Evolutionary conservation across 345 rosid genomes (phyloP).

Genomic region (Stellera chamaejasme): DNA sequence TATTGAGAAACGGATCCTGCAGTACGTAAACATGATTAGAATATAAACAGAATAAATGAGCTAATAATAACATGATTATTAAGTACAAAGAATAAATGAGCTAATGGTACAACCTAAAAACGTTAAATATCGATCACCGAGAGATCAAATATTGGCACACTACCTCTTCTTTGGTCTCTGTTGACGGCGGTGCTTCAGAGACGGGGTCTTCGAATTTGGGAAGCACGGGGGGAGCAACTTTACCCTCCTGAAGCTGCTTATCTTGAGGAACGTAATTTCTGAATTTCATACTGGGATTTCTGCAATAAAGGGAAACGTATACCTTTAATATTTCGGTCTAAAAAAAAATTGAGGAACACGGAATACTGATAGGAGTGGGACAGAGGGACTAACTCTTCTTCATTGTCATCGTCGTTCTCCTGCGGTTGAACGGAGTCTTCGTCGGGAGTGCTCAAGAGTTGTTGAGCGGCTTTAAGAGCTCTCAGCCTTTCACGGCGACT

Average conservation of each 20-base stretch:
- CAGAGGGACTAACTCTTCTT: conserved; percentile 22
- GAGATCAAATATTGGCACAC: conserved; percentile 4
- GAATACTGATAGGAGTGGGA: too few species aligned
- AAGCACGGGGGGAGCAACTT: conserved; percentile 74
- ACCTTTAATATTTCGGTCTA: too few species aligned
- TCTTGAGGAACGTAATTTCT: conserved; percentile 95
- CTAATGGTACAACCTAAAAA: background rate
- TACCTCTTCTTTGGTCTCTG: conserved; percentile 60
- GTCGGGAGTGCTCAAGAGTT: conserved; percentile 41
- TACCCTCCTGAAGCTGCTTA: conserved; percentile 83
- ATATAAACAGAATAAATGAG: background rate
- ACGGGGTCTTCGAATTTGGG: conserved; percentile 89
- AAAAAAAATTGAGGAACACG: too few species aligned
- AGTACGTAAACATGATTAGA: background rate
- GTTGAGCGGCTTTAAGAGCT: conserved; percentile 75
- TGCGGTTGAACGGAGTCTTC: conserved; percentile 27
- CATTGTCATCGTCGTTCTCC: conserved; percentile 22
- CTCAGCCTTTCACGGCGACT: conserved; percentile 69
- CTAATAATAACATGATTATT: background rate
- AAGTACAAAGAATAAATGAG: background rate
- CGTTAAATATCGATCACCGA: background rate
- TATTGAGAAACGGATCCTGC: conserved; percentile 88
- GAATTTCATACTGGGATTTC: conserved; percentile 71
- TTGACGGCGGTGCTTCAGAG: conserved; percentile 44
- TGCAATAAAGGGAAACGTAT: conserved; percentile 17